Percentiles rank a stretch among this genome's conserved stretches.
phyloP scores from a whole-genome alignment of 306 rosid genomes.

The Lupinus albus region DNA sequence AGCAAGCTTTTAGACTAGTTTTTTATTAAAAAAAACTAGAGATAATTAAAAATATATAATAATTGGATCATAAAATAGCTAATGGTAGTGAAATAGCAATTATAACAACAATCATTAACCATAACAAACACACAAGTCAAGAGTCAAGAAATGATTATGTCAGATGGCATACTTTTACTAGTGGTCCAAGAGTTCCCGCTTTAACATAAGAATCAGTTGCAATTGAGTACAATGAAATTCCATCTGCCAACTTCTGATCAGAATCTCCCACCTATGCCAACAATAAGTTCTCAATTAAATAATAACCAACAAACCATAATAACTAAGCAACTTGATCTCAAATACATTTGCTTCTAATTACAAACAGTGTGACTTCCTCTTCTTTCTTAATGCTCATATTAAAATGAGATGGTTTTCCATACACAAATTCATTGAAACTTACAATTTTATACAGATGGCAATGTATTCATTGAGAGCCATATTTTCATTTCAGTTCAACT shows the following conservation, averaged over 20 bases:
- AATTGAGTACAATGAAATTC: conserved; percentile 75
- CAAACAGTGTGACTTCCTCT: not conserved
- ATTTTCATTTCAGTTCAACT: not conserved
- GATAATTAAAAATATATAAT: too few species aligned
- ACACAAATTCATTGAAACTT: not conserved
- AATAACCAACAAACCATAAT: conserved; percentile 7
- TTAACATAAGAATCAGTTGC: conserved; percentile 62
- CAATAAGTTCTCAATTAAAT: conserved; percentile 39
- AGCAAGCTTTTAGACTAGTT: not conserved
- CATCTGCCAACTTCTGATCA: conserved; percentile 96
- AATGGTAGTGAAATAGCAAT: not conserved
- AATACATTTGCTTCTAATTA: not conserved
- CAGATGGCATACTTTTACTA: conserved; percentile 64
- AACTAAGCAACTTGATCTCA: conserved; percentile 1
- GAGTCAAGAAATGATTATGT: not conserved
- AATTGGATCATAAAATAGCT: not conserved
- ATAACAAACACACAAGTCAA: conserved; percentile 16
- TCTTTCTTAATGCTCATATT: not conserved
- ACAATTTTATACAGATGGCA: not conserved
- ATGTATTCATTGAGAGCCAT: not conserved
- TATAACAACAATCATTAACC: not conserved
- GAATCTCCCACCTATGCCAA: conserved; percentile 91
- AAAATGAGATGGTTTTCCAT: conserved; percentile 3
- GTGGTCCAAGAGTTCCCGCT: conserved; percentile 76
- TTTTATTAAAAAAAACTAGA: not conserved